These are phyloP conservation scores for Citrus maxima DNA, from an alignment of 345 rosid genomes.

Conservation along the genomic window DNA sequence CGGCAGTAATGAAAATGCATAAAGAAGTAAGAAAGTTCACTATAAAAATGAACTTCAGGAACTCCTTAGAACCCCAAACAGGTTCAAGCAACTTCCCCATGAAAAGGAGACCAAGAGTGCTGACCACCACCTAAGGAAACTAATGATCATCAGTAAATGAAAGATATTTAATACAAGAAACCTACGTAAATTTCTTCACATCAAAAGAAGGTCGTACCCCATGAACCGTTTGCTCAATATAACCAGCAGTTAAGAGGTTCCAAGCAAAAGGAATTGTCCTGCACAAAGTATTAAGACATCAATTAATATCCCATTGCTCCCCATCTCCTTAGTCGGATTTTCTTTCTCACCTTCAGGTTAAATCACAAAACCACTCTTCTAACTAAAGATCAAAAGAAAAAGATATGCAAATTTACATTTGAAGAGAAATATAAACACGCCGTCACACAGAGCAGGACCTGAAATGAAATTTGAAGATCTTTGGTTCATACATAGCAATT, in stretches of 20 bases:
- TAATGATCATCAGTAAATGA: constrained; percentile 5
- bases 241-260: constrained; percentile 94
- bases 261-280: constrained; percentile 99
- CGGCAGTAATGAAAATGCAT: constrained; percentile 79
- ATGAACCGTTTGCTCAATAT: constrained; percentile 71
- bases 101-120: constrained; percentile 74
- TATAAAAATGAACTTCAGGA: constrained; percentile 85
- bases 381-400: too few species aligned
- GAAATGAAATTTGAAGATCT: not conserved
- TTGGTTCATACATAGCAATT: not conserved
- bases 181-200: constrained; percentile 1
- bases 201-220: constrained; percentile 55
- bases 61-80: constrained; percentile 94
- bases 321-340: not conserved
- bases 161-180: not conserved
- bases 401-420: not conserved
- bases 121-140: constrained; percentile 54
- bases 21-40: constrained; percentile 78
- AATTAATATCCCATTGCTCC: not conserved
- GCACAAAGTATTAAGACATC: constrained; percentile 17
- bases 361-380: not conserved
- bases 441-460: not conserved
- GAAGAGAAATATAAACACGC: not conserved
- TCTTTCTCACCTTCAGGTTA: not conserved
- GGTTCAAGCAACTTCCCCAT: constrained; percentile 97